Base-by-base conservation (phyloP, 23 red algal genomes). In the Agarophyton chilense region DNA sequence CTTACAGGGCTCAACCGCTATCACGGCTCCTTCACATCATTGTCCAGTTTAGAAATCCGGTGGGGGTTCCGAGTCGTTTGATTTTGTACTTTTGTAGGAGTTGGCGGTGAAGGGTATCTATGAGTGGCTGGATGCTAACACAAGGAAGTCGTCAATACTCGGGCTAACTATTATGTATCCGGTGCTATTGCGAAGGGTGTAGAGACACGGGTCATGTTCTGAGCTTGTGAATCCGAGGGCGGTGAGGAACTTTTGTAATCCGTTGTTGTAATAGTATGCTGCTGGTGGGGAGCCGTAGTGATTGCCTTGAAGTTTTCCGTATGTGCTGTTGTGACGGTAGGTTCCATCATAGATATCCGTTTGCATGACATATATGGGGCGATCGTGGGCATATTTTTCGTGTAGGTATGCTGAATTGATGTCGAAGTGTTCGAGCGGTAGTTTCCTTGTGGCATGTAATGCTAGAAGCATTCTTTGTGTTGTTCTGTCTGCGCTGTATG, bases 351-450 rank as follows among this genome's bases (percentile, higher is more conserved):
- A 80, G 16, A 1, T 45, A 6, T 1, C 11, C 17, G 22, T 45
- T 16, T 80, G n/a, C 17, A 7, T 56, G 8, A 80, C 52, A 35
- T 80, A 57, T 56, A 80, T 18, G 22, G 49, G 35, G 2, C 9
- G 55, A 1, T 44, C 33, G 28, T 4, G 1, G 5, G 42, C 25
- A 80, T 56, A 25, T 35, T 51, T 53, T n/a, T n/a, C 76, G 29
- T 57, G 76, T 22, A 39, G 47, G 38, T 80, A 80, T 80, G 76
- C 45, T 7, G 46, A 57, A 2, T 57, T 57, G 17, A 80, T 56
- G 19, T 80, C 47, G n/a, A 80, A 51, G 9, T 57, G 76, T 17
- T 80, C 76, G 9, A 57, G 9, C 8, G 41, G 18, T 24, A 80
- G 52, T 8, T 52, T n/a, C 4, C 43, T 1, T 55, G 49, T 24